Evolutionary conservation across 495 filamentous ascomycete species (phyloP).

Genomic region (Elasticomyces elasticus): DNA sequence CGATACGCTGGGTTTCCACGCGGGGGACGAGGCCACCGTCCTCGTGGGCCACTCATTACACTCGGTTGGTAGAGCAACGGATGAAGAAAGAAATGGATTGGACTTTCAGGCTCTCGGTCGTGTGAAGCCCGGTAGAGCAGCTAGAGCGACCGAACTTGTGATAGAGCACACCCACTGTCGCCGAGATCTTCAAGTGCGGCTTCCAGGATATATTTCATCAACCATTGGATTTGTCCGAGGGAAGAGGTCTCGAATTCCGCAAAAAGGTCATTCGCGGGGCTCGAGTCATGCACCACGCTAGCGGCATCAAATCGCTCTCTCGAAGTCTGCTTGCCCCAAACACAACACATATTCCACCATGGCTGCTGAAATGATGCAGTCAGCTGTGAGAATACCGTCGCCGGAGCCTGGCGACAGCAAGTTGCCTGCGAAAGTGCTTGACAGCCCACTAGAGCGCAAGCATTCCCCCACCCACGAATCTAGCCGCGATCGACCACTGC

Average conservation of each 20-base stretch:
- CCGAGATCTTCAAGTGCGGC: not conserved
- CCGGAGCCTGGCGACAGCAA: constrained; percentile 41
- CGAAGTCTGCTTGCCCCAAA: too few species aligned
- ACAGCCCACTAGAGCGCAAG: constrained; percentile 35
- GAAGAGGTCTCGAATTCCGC: too few species aligned
- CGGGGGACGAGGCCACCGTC: constrained; percentile 7
- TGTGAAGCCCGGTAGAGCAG: too few species aligned
- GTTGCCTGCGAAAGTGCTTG: constrained; percentile 27
- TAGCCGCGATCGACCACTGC: constrained; percentile 45
- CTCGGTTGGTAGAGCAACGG: too few species aligned
- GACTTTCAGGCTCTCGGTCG: too few species aligned
- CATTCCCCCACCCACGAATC: constrained; percentile 54
- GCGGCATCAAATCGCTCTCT: too few species aligned
- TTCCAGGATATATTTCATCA: not conserved
- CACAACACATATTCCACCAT: not conserved
- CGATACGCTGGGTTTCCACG: not conserved
- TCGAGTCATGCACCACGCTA: too few species aligned
- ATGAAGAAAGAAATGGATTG: too few species aligned
- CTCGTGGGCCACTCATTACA: constrained; percentile 17
- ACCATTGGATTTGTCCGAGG: too few species aligned
- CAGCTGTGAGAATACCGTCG: constrained; percentile 58
- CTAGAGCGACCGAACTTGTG: too few species aligned
- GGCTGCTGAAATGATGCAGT: constrained; percentile 41
- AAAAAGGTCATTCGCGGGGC: too few species aligned
- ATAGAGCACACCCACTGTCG: not conserved